Evolutionary conservation across 2,329 filamentous ascomycete genomes (phyloP).

Genomic region (Fusarium camptoceras): DNA sequence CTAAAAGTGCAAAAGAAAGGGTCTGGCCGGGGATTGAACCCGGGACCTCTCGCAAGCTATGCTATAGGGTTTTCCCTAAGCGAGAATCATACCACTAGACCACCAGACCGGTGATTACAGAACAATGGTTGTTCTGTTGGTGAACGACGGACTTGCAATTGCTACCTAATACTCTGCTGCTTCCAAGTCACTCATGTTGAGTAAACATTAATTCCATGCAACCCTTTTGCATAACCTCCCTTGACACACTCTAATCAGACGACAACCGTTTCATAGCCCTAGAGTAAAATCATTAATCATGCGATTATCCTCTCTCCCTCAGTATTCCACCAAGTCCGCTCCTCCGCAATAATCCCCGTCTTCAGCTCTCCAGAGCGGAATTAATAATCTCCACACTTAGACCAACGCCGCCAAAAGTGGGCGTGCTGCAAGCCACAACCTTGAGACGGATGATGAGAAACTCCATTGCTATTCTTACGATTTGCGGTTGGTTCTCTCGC

Average conservation of each 20-base stretch:
- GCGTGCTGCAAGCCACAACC: conserved; percentile 36
- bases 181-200: neutral
- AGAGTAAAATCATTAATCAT: neutral
- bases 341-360: conserved; percentile 24
- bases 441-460: conserved; percentile 34
- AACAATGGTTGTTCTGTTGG: neutral
- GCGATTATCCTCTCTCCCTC: neutral
- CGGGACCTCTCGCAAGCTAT: conserved; percentile 58
- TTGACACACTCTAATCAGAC: neutral
- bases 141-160: neutral
- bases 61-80: conserved; percentile 67
- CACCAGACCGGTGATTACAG: conserved; percentile 56
- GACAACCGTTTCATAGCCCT: neutral
- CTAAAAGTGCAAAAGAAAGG: conserved; percentile 41
- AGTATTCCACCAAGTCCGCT: conserved; percentile 39
- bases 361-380: conserved; percentile 20
- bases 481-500: conserved; percentile 13
- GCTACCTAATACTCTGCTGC: fast-evolving
- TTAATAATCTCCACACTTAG: conserved; percentile 40
- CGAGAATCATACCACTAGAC: conserved; percentile 79
- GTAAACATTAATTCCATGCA: neutral
- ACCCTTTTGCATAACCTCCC: neutral
- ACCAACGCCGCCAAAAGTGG: conserved; percentile 7
- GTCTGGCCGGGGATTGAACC: conserved; percentile 61
- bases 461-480: conserved; percentile 5